Conservation (phyloP, 371 early-diverging fungal genomes). For the Zancudomyces culisetae region DNA sequence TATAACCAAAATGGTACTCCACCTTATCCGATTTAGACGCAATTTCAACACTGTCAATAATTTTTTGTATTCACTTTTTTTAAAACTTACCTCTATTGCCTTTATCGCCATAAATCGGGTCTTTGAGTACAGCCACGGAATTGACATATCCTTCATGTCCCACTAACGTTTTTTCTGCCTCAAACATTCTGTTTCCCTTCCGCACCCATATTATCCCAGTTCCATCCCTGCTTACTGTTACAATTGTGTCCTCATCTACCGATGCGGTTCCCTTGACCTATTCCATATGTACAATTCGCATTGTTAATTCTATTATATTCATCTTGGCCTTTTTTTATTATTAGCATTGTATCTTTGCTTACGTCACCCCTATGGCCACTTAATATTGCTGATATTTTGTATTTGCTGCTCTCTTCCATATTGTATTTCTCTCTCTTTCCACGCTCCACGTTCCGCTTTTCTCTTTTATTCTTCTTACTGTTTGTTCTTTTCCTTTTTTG, state of each 20-base stretch:
- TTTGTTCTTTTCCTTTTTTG: too few relatives aligned
- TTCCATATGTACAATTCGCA: background rate
- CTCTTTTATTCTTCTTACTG: too few relatives aligned
- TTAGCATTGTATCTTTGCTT: conserved; percentile 1
- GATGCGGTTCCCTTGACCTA: conserved; percentile 32
- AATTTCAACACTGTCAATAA: background rate
- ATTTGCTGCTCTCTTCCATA: conserved; percentile 3
- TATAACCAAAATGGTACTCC: background rate
- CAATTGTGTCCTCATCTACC: conserved; percentile 35
- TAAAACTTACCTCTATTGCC: conserved; percentile 8
- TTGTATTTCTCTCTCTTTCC: too few relatives aligned
- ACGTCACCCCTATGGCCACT: conserved; percentile 33
- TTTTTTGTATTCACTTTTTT: background rate
- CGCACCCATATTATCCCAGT: conserved; percentile 44
- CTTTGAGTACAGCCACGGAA: conserved; percentile 40
- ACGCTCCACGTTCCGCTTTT: too few relatives aligned
- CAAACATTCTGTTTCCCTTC: conserved; percentile 27
- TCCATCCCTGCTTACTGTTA: conserved; percentile 65
- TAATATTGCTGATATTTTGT: conserved; percentile 27
- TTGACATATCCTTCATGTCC: conserved; percentile 72
- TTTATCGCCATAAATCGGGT: conserved; percentile 30
- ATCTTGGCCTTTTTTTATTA: background rate
- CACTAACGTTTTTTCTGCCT: conserved; percentile 28
- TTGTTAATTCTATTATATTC: background rate
- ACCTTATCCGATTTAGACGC: background rate